Evolutionary conservation across 306 rosid species (phyloP).

Genomic region (Rubus idaeus): DNA sequence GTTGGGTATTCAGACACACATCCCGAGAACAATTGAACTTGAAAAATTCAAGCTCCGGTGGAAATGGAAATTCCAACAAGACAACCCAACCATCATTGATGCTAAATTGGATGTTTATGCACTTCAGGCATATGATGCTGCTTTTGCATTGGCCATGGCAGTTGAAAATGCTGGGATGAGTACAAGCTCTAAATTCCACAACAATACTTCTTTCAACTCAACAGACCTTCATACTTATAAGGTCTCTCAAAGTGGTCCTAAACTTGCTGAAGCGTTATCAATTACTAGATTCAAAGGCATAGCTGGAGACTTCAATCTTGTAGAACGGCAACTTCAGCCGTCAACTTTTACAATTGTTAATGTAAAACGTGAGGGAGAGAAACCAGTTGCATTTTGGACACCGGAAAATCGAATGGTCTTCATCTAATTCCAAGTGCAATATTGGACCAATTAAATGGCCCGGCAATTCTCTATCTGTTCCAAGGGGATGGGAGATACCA

Average conservation of each 20-base stretch:
- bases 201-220: conserved; percentile 2
- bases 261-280: conserved; percentile 17
- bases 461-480: conserved; percentile 24
- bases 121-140: conserved; percentile 61
- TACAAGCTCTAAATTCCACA: neutral
- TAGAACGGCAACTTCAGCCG: conserved; percentile 36
- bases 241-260: conserved; percentile 22
- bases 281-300: conserved; percentile 38
- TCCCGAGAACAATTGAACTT: conserved; percentile 31
- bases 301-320: conserved; percentile 40
- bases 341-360: conserved; percentile 40
- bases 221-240: conserved; percentile 18
- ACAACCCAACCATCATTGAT: conserved; percentile 30
- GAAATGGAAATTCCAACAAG: conserved; percentile 35
- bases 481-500: conserved; percentile 44
- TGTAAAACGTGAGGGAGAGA: conserved; percentile 25
- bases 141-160: conserved; percentile 50
- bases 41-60: conserved; percentile 34
- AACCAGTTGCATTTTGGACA: conserved; percentile 29
- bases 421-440: neutral
- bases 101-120: conserved; percentile 29
- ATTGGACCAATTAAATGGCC: conserved; percentile 44
- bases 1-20: conserved; percentile 41
- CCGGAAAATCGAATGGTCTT: conserved; percentile 11
- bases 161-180: conserved; percentile 30